Percentiles rank a stretch among this genome's conserved stretches.
These are phyloP conservation scores for Emiliania huxleyi DNA, from an alignment of 78 protist species.

Conservation along the genomic window DNA sequence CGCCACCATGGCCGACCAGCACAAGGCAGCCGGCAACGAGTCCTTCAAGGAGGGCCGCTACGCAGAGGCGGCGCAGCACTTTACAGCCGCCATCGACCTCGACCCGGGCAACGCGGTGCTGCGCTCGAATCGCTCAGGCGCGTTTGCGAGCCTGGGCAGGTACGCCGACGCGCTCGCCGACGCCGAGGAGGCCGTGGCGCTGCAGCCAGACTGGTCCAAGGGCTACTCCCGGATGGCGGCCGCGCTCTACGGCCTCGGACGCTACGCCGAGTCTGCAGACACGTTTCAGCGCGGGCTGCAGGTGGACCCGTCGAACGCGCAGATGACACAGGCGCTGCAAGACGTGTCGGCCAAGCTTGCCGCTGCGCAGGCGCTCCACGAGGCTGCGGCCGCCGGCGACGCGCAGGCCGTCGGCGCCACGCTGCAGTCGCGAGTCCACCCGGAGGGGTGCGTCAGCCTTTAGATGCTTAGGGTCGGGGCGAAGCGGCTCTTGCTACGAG, in stretches of 20 bases:
- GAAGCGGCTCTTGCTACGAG: too few relatives aligned
- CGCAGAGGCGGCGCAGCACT: slow-evolving; percentile 56
- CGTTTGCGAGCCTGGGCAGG: slow-evolving; percentile 50
- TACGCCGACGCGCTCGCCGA: slow-evolving; percentile 80
- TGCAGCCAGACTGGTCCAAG: slow-evolving; percentile 87
- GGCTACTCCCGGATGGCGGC: slow-evolving; percentile 82
- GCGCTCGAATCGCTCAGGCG: slow-evolving; percentile 86
- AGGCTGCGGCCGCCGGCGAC: background rate
- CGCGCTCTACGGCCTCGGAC: slow-evolving; percentile 54
- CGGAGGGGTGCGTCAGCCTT: background rate
- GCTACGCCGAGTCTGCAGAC: background rate
- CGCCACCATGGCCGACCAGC: slow-evolving; percentile 61
- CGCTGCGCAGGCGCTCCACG: background rate
- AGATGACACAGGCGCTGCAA: background rate
- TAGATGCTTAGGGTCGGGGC: too few relatives aligned
- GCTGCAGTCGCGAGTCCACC: background rate
- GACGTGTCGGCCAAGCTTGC: background rate
- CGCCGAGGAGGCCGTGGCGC: slow-evolving; percentile 66
- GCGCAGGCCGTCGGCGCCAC: background rate
- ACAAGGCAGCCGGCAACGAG: slow-evolving; percentile 72
- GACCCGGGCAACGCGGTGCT: slow-evolving; percentile 56
- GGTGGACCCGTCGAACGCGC: background rate
- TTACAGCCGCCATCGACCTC: background rate
- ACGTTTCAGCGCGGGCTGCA: background rate
- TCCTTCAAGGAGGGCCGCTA: slow-evolving; percentile 64